Evolutionary conservation across 108 stramenopile species (phyloP).

Genomic region (Epithemia pelagica): DNA sequence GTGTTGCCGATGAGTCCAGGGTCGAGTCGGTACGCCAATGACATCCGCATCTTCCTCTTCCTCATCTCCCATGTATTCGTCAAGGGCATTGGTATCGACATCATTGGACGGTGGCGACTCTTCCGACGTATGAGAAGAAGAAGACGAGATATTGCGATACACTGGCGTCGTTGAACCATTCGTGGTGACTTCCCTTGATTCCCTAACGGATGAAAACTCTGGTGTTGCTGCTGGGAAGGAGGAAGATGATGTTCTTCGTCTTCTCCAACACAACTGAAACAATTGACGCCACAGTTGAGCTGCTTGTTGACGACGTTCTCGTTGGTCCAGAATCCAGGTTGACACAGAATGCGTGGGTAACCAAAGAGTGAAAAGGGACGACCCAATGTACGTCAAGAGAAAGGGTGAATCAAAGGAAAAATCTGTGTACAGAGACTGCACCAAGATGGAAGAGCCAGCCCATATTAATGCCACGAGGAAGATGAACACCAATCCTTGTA

Average conservation of each 20-base stretch:
- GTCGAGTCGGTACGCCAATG: no score
- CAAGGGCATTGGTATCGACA: neutral
- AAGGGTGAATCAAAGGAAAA: constrained; percentile 84
- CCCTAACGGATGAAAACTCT: neutral
- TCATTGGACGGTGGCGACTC: constrained; percentile 1
- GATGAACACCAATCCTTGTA: constrained; percentile 79
- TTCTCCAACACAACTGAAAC: neutral
- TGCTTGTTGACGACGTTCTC: neutral
- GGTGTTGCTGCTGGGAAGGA: no score
- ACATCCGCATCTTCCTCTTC: constrained; percentile 7
- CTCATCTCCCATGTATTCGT: neutral
- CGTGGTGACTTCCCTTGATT: no score
- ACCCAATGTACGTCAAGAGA: constrained; percentile 87
- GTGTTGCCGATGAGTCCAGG: constrained; percentile 38
- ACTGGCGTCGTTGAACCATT: neutral
- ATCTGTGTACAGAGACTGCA: constrained; percentile 72
- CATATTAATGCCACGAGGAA: constrained; percentile 76
- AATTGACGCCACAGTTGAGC: neutral
- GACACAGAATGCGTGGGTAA: constrained; percentile 43
- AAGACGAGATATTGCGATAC: neutral
- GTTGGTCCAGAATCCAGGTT: constrained; percentile 18
- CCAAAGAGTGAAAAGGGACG: constrained; percentile 67
- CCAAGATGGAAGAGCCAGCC: constrained; percentile 77
- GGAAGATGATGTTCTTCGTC: neutral
- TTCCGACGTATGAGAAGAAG: constrained; percentile 2